Evolutionary conservation across 2,329 filamentous ascomycete species (phyloP).

Genomic region (Cladosporium sp.): DNA sequence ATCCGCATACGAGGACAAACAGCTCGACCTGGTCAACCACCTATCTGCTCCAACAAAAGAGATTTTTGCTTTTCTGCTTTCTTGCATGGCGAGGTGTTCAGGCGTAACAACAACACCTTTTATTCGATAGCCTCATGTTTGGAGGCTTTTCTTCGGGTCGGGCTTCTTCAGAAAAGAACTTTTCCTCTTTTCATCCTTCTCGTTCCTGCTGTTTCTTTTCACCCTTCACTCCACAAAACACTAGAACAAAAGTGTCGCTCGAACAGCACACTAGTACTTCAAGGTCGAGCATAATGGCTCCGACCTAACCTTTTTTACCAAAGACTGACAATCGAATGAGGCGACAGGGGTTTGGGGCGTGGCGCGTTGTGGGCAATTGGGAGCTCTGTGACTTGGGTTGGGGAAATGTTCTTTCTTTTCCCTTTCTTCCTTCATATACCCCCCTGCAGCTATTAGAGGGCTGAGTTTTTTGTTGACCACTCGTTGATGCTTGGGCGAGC

Average conservation of each 20-base stretch:
- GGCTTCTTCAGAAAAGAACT: conserved; percentile 3
- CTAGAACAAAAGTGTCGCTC: neutral
- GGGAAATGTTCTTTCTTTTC: neutral
- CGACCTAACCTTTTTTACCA: neutral
- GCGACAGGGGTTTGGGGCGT: neutral
- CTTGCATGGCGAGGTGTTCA: conserved; percentile 30
- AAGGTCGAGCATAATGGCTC: neutral
- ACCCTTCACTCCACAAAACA: neutral
- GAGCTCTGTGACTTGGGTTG: neutral
- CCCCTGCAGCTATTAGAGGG: neutral
- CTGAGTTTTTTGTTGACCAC: neutral
- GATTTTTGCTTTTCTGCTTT: conserved; percentile 16
- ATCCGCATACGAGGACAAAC: neutral
- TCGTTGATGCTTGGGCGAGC: conserved; percentile 1
- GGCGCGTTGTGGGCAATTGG: neutral
- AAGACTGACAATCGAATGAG: neutral
- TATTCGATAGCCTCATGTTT: conserved; percentile 16
- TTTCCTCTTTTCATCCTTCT: conserved; percentile 2
- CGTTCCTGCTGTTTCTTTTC: neutral
- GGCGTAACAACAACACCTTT: conserved; percentile 15
- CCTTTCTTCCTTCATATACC: conserved; percentile 1
- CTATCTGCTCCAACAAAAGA: neutral
- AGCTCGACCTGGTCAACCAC: conserved; percentile 8
- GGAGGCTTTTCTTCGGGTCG: conserved; percentile 15
- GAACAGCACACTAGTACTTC: neutral